phyloP scores from a whole-genome alignment of 805 yeast species.

The Ogataea glucozyma region DNA sequence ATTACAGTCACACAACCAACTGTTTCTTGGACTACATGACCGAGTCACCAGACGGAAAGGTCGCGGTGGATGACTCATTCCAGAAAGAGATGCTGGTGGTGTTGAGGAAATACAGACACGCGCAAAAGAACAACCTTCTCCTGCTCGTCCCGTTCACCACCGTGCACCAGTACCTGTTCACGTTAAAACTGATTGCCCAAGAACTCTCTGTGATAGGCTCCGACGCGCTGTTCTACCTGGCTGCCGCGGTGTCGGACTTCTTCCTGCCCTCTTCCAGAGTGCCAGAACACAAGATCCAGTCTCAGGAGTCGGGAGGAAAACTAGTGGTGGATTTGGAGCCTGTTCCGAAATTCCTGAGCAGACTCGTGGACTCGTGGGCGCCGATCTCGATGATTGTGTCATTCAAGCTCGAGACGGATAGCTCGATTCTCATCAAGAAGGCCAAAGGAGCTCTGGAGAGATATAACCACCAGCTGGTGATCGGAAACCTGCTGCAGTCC shows the following conservation, averaged over 20 bases:
- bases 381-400: slow-evolving; percentile 92
- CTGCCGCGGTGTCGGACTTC: slow-evolving; percentile 98
- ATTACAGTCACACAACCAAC: slow-evolving; percentile 79
- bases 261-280: slow-evolving; percentile 82
- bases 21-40: slow-evolving; percentile 83
- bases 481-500: slow-evolving; percentile 88
- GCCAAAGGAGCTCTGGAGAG: slow-evolving; percentile 77
- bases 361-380: slow-evolving; percentile 93
- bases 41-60: slow-evolving; percentile 47
- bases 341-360: slow-evolving; percentile 88
- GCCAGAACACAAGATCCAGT: slow-evolving; percentile 94
- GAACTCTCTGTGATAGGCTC: slow-evolving; percentile 55
- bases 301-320: slow-evolving; percentile 68
- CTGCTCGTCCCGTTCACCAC: slow-evolving; percentile 88
- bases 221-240: slow-evolving; percentile 76
- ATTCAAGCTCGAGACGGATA: slow-evolving; percentile 91
- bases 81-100: slow-evolving; percentile 61
- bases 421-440: slow-evolving; percentile 65
- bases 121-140: slow-evolving; percentile 51
- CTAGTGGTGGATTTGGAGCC: slow-evolving; percentile 86
- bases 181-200: slow-evolving; percentile 67
- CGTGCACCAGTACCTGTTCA: slow-evolving; percentile 89
- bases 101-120: slow-evolving; percentile 54
- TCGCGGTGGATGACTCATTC: slow-evolving; percentile 61
- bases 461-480: slow-evolving; percentile 90